These are phyloP conservation scores for Pistacia integerrima DNA, from an alignment of 345 rosid species.

Conservation along the genomic window DNA sequence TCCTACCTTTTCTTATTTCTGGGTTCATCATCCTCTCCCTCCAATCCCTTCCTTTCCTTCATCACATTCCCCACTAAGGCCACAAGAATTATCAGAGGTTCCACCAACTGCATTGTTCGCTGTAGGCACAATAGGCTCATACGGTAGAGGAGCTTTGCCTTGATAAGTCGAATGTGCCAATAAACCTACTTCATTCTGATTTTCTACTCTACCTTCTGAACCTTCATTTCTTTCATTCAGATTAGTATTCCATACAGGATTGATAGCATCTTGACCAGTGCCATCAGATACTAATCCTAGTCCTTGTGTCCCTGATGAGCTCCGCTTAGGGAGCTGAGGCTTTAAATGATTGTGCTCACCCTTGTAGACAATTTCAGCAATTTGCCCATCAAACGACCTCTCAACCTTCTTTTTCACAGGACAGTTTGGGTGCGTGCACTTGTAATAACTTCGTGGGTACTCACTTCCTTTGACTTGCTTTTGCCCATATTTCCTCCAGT, in stretches of 20 bases:
- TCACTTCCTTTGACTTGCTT: constrained; percentile 99
- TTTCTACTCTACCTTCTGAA: constrained; percentile 43
- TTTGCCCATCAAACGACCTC: constrained; percentile 80
- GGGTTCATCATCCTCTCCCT: constrained; percentile 61
- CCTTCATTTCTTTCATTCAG: constrained; percentile 49
- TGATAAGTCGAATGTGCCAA: constrained; percentile 29
- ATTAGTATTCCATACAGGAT: constrained; percentile 33
- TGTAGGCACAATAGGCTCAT: constrained; percentile 36
- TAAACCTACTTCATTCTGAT: constrained; percentile 39
- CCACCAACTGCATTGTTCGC: constrained; percentile 36
- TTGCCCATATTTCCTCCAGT: constrained; percentile 98
- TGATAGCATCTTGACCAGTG: constrained; percentile 39
- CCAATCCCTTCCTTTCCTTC: constrained; percentile 56
- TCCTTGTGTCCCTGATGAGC: constrained; percentile 49
- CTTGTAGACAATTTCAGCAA: constrained; percentile 91
- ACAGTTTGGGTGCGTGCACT: constrained; percentile 90
- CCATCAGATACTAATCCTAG: constrained; percentile 41
- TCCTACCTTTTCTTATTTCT: constrained; percentile 75
- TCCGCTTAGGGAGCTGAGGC: constrained; percentile 73
- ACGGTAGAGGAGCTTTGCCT: constrained; percentile 22
- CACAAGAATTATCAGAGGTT: constrained; percentile 62
- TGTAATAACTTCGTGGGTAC: constrained; percentile 92
- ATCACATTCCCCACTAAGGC: constrained; percentile 64
- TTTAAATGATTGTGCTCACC: constrained; percentile 91
- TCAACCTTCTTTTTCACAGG: constrained; percentile 95